Conservation (phyloP, 192 early-diverging fungal species). For the Coemansia guatemalensis region DNA sequence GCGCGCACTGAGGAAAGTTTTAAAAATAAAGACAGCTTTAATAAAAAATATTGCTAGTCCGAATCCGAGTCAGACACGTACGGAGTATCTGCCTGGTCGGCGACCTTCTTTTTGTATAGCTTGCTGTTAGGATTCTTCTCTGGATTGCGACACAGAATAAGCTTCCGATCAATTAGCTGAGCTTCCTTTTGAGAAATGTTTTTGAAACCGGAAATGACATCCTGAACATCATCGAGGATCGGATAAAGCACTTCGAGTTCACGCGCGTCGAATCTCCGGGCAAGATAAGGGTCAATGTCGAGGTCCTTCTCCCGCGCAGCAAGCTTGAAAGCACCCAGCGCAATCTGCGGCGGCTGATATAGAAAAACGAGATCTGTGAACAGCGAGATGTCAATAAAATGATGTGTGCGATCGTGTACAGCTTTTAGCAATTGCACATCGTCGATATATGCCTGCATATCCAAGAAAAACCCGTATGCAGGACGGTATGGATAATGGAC, state of each 20-base stretch:
- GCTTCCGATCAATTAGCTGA: constrained; percentile 60
- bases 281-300: constrained; percentile 57
- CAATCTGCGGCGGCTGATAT: constrained; percentile 78
- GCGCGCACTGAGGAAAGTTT: background rate
- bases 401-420: constrained; percentile 57
- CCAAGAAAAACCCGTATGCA: constrained; percentile 69
- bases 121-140: constrained; percentile 69
- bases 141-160: constrained; percentile 70
- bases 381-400: constrained; percentile 60
- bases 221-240: constrained; percentile 57
- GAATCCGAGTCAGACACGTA: constrained; percentile 50
- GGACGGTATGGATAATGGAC: constrained; percentile 73
- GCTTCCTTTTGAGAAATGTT: constrained; percentile 53
- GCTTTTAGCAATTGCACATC: constrained; percentile 29
- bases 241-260: constrained; percentile 46
- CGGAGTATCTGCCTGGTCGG: constrained; percentile 29
- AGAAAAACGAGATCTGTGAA: constrained; percentile 72
- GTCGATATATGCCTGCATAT: constrained; percentile 60
- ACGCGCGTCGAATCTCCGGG: constrained; percentile 45
- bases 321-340: constrained; percentile 64
- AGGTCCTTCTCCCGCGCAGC: constrained; percentile 58
- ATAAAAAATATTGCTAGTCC: constrained; percentile 12
- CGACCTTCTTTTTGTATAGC: constrained; percentile 55
- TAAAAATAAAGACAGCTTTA: background rate
- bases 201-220: constrained; percentile 42